These are phyloP conservation scores for Boechera retrofracta DNA, from an alignment of 345 rosid species.

Conservation along the genomic window DNA sequence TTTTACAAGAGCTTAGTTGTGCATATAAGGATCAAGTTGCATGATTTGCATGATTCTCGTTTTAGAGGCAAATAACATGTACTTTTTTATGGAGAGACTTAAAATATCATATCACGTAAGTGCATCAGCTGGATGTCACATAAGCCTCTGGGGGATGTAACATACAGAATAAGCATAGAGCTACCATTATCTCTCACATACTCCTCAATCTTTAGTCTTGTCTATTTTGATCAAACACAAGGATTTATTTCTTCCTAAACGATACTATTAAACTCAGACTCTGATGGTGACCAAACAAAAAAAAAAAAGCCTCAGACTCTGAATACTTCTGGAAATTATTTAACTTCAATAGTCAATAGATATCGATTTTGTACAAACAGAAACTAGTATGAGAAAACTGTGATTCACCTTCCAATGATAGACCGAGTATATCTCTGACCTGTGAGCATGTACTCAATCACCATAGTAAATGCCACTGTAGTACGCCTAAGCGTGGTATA, in stretches of 20 bases:
- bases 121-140: conserved; percentile 16
- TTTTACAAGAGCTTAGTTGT: conserved; percentile 56
- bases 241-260: conserved; percentile 11
- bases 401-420: conserved; percentile 76
- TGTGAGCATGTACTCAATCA: conserved; percentile 79
- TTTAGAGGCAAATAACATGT: conserved; percentile 4
- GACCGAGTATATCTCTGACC: conserved; percentile 77
- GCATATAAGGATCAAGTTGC: conserved; percentile 46
- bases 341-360: not conserved
- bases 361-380: not conserved
- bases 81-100: not conserved
- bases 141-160: conserved; percentile 21
- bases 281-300: no score
- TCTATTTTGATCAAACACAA: conserved; percentile 7
- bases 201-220: conserved; percentile 11
- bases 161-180: conserved; percentile 20
- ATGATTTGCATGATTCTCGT: conserved; percentile 33
- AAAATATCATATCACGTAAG: conserved; percentile 7
- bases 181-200: conserved; percentile 2
- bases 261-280: not conserved
- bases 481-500: conserved; percentile 98
- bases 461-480: conserved; percentile 92
- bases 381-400: not conserved
- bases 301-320: no score
- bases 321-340: not conserved